Evolutionary conservation across 1,139 yeast species (phyloP), one percentile per base, ranked within the genome.

Genomic region (Magnusiomyces paraingens): DNA sequence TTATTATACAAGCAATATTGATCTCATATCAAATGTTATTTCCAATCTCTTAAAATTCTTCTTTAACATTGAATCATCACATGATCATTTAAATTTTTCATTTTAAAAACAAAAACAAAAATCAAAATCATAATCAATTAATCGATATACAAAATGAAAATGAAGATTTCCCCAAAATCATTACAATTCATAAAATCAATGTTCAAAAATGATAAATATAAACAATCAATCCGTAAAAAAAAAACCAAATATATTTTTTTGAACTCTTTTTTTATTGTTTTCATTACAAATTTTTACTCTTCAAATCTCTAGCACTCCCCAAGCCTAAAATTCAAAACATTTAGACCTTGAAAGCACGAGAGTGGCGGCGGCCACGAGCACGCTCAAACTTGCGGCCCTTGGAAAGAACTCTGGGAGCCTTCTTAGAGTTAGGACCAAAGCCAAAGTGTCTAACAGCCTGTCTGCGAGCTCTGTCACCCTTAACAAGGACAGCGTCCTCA

Each of bases 371-470:
- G 85, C 99, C 99, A 88, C 99, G 93, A 72, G 97, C 99, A 80
- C 94, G 89, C 85, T 94, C 99, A 84, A 93, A 93, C 83, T 93
- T 94, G 84, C 98, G 93, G 77, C 99, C 99, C 79, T 83, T 90
- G 65, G 98, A 91, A 74, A 80, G 73, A 77, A 93, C 86, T 83
- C 95, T 90, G 80, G 99, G 99, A 73, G 98, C 99, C 88, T 93
- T 94, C 81, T 84, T 81, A 84, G 88, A 87, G 95, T 94, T 98
- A 73, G 99, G 99, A 81, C 99, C 99, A 79, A 93, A 76, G 78
- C 99, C 99, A 75, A 94, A 94, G 87, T 93, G 99, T 84, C 98
- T 89, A 71, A 89, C 98, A 71, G 99, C 96, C 83, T 93, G 98
- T 84, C 99, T 89, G 77, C 95, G 74, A 80, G 80, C 83, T 86